Percentiles rank a stretch among this genome's conserved stretches.
Conservation (phyloP, 805 yeast genomes). For the Dipodascus albidus region DNA sequence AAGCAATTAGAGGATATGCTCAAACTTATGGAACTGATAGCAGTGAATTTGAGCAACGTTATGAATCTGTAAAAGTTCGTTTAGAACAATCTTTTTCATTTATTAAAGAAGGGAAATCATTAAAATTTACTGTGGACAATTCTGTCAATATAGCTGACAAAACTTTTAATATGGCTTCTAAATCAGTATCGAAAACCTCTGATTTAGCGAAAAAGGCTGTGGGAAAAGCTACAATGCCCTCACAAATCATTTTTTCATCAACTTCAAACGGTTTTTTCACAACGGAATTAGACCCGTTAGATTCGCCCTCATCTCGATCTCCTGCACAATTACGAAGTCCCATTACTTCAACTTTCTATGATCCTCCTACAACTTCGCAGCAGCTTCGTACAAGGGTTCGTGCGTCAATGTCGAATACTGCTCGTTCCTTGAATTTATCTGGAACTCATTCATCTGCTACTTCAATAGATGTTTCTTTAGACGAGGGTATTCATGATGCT, state of each 20-base stretch:
- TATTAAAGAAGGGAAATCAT: slow-evolving; percentile 20
- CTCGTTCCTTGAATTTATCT: slow-evolving; percentile 16
- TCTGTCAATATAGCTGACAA: slow-evolving; percentile 26
- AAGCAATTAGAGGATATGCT: slow-evolving; percentile 13
- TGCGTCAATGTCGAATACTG: slow-evolving; percentile 19
- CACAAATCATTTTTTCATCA: slow-evolving; percentile 13
- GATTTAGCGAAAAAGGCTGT: slow-evolving; percentile 10
- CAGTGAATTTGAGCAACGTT: slow-evolving; percentile 22
- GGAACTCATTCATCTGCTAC: slow-evolving; percentile 4
- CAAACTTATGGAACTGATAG: slow-evolving; percentile 14
- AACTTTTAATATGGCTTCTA: slow-evolving; percentile 31
- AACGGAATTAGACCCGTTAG: slow-evolving; percentile 17
- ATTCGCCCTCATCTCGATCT: neutral
- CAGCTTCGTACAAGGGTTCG: slow-evolving; percentile 13
- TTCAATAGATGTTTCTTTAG: slow-evolving; percentile 14
- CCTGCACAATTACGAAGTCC: slow-evolving; percentile 7
- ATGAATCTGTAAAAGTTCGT: slow-evolving; percentile 17
- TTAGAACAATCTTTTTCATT: slow-evolving; percentile 19
- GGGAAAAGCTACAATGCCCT: slow-evolving; percentile 13
- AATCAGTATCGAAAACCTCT: slow-evolving; percentile 29
- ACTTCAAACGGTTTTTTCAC: slow-evolving; percentile 19
- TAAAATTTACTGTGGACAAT: slow-evolving; percentile 18
- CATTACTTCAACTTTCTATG: slow-evolving; percentile 5
- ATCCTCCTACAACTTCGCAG: slow-evolving; percentile 4
- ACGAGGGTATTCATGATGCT: slow-evolving; percentile 15